These are phyloP conservation scores for Lasiosphaeria miniovina DNA, from an alignment of 495 filamentous ascomycete genomes.

Conservation along the genomic window DNA sequence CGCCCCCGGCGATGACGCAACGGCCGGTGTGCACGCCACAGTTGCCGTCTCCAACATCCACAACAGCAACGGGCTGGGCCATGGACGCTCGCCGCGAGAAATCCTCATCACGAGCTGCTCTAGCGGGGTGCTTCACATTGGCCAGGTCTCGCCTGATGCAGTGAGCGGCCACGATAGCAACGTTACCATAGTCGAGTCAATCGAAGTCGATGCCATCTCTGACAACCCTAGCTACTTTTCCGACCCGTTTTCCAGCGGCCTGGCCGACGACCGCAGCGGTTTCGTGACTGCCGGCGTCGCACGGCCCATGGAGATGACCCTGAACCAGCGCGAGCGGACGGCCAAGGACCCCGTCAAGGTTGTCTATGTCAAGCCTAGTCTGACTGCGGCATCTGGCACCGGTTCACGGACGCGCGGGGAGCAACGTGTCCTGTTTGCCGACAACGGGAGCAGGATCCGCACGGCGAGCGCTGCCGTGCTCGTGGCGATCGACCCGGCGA, in stretches of 20 bases:
- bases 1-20: constrained; percentile 28
- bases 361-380: constrained; percentile 37
- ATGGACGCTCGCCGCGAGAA: constrained; percentile 45
- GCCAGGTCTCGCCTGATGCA: constrained; percentile 29
- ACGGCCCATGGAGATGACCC: constrained; percentile 34
- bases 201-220: constrained; percentile 43
- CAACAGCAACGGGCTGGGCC: constrained; percentile 58
- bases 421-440: constrained; percentile 52
- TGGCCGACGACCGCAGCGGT: constrained; percentile 52
- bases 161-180: constrained; percentile 33
- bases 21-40: constrained; percentile 40
- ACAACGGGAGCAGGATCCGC: constrained; percentile 53
- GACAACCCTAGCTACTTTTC: constrained; percentile 59
- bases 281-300: constrained; percentile 52
- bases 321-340: constrained; percentile 32
- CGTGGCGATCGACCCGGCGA: constrained; percentile 46
- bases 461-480: constrained; percentile 52
- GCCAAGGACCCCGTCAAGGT: constrained; percentile 47
- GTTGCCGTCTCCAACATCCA: constrained; percentile 43
- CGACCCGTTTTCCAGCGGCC: constrained; percentile 49
- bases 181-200: constrained; percentile 41
- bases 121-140: constrained; percentile 29
- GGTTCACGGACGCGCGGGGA: constrained; percentile 29
- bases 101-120: constrained; percentile 46
- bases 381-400: no score